phyloP scores from a whole-genome alignment of 208 protist genomes.

The Vickermania ingenoplastis region DNA sequence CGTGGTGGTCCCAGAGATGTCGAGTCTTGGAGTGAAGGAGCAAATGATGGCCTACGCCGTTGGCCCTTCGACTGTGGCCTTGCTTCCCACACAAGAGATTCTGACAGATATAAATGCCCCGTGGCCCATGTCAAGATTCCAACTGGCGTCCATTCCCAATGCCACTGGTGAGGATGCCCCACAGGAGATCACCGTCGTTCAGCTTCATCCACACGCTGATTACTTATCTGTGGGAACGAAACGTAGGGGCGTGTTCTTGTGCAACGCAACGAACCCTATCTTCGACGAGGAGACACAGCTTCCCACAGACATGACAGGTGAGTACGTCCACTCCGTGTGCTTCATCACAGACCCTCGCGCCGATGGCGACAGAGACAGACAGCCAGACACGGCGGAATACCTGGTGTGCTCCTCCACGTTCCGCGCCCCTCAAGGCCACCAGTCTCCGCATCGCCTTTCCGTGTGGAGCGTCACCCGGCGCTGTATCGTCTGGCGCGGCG shows the following conservation, averaged over 20 bases:
- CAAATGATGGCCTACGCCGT: background rate
- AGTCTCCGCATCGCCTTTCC: constrained; percentile 33
- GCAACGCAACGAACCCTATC: constrained; percentile 21
- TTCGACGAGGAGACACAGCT: constrained; percentile 32
- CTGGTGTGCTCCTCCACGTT: constrained; percentile 63
- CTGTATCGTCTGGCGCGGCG: constrained; percentile 61
- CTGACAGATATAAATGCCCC: background rate
- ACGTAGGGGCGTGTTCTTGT: constrained; percentile 60
- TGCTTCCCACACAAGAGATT: background rate
- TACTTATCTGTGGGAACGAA: constrained; percentile 57
- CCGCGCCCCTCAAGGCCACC: constrained; percentile 9
- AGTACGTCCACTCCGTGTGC: constrained; percentile 37
- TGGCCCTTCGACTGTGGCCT: background rate
- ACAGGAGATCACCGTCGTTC: constrained; percentile 45
- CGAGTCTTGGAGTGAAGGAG: background rate
- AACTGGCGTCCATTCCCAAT: background rate
- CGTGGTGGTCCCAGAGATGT: background rate
- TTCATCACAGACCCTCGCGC: constrained; percentile 24
- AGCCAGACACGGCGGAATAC: constrained; percentile 11
- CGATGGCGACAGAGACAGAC: background rate
- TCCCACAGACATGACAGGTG: constrained; percentile 38
- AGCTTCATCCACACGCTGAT: constrained; percentile 39
- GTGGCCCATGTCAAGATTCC: background rate
- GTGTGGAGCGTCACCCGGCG: constrained; percentile 34
- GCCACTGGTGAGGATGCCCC: background rate